Conservation (phyloP, 305 asterid genomes). For the Fraxinus baroniana region DNA sequence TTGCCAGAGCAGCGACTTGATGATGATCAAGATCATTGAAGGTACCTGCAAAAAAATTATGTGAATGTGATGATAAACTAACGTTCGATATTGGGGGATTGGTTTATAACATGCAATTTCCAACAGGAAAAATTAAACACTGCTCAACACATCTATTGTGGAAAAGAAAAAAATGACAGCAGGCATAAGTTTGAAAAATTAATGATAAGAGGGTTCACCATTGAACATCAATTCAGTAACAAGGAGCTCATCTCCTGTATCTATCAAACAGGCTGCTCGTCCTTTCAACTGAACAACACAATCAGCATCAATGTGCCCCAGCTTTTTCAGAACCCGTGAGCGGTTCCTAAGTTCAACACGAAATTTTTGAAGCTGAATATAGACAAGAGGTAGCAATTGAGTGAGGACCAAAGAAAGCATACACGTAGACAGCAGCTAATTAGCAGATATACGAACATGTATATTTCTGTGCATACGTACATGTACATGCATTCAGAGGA, state of each 20-base stretch:
- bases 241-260: conserved; percentile 97
- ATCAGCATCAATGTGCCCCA: conserved; percentile 88
- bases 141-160: neutral
- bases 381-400: conserved; percentile 7
- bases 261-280: conserved; percentile 97
- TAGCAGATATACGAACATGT: neutral
- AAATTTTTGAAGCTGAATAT: conserved; percentile 87
- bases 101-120: neutral
- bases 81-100: neutral
- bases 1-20: conserved; percentile 88
- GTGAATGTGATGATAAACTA: neutral
- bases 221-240: conserved; percentile 97
- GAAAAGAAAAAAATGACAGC: neutral
- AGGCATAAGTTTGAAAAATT: conserved; percentile 14
- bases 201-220: conserved; percentile 42
- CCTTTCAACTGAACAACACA: conserved; percentile 90
- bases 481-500: conserved; percentile 11
- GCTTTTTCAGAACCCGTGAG: conserved; percentile 85
- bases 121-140: neutral
- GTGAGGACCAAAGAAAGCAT: conserved; percentile 10
- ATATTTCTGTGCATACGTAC: neutral
- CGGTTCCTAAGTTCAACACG: conserved; percentile 97
- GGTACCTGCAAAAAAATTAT: conserved; percentile 55
- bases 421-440: neutral
- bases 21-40: conserved; percentile 95